These are phyloP conservation scores for Aspergillus candidus DNA, from an alignment of 2,329 filamentous ascomycete species.

Conservation along the genomic window DNA sequence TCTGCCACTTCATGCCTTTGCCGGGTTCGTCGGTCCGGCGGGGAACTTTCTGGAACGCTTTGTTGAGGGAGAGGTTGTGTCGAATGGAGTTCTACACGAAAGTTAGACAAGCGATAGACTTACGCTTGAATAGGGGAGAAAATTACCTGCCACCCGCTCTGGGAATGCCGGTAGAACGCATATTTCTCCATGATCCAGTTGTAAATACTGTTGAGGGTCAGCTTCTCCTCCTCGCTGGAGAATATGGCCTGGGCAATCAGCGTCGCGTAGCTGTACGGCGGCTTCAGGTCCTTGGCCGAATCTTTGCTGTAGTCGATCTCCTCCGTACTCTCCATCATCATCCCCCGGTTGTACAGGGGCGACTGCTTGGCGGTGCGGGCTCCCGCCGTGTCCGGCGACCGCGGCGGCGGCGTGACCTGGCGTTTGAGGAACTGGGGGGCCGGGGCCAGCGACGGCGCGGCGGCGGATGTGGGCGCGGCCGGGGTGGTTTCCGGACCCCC, in stretches of 20 bases:
- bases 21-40: constrained; percentile 90
- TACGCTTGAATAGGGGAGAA: not conserved
- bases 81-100: constrained; percentile 80
- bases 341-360: constrained; percentile 44
- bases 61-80: constrained; percentile 92
- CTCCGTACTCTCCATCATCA: constrained; percentile 50
- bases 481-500: constrained; percentile 11
- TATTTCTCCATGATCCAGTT: constrained; percentile 87
- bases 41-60: constrained; percentile 88
- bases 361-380: constrained; percentile 40
- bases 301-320: constrained; percentile 63
- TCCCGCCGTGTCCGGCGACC: constrained; percentile 36
- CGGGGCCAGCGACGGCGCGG: constrained; percentile 35
- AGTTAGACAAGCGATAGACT: not conserved
- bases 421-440: constrained; percentile 41
- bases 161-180: constrained; percentile 81
- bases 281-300: constrained; percentile 83
- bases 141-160: constrained; percentile 81
- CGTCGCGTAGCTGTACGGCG: constrained; percentile 91
- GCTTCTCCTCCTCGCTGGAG: constrained; percentile 75
- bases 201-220: constrained; percentile 90
- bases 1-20: constrained; percentile 99
- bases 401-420: constrained; percentile 37
- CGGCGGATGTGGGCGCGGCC: constrained; percentile 19
- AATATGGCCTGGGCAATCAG: constrained; percentile 96